A percentile compares a stretch with the other conserved stretches of the same genome.
These are phyloP conservation scores for Schoenoplectus tabernaemontani DNA, from an alignment of 202 grass and related monocot species.

Conservation along the genomic window DNA sequence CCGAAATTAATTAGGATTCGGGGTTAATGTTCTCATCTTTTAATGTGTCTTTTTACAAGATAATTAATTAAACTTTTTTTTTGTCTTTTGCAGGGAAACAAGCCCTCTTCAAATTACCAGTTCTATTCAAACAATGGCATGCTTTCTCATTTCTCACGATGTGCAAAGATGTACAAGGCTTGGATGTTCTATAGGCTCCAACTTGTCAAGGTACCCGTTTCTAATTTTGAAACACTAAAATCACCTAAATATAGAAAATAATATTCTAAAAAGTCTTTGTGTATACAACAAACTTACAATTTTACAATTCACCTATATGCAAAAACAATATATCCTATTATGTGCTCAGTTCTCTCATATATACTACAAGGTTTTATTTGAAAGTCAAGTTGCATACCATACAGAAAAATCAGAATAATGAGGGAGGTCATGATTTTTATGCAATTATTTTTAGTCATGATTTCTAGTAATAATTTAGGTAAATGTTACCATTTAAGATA, in stretches of 20 bases:
- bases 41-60: neutral
- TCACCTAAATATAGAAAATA: neutral
- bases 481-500: neutral
- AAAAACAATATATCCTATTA: neutral
- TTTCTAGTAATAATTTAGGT: neutral
- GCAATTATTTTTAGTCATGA: neutral
- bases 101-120: slow-evolving; percentile 59
- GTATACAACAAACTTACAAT: neutral
- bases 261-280: neutral
- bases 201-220: slow-evolving; percentile 43
- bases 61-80: neutral
- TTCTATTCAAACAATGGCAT: slow-evolving; percentile 57
- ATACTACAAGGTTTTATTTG: neutral
- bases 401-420: neutral
- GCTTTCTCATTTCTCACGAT: slow-evolving; percentile 70
- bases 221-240: neutral
- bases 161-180: slow-evolving; percentile 80
- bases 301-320: neutral
- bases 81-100: slow-evolving; percentile 48
- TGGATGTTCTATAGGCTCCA: slow-evolving; percentile 77
- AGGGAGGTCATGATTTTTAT: too few relatives aligned
- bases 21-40: neutral
- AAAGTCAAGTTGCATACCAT: neutral
- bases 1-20: too few relatives aligned
- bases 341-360: neutral